phyloP scores from a whole-genome alignment of 257 asterid genomes.

The Scutellaria baicalensis region DNA sequence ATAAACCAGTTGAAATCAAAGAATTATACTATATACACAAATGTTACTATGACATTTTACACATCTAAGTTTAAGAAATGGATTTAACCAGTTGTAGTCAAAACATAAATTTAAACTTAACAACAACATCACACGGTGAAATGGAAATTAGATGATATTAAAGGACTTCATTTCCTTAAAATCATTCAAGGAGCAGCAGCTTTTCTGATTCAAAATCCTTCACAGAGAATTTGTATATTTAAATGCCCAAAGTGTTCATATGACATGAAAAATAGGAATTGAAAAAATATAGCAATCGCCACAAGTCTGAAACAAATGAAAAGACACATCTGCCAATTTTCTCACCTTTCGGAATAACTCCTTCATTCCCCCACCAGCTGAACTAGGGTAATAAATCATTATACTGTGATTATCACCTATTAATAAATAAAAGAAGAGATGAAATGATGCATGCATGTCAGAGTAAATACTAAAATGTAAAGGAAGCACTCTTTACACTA shows the following conservation, averaged over 20 bases:
- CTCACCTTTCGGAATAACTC: conserved; percentile 89
- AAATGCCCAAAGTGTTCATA: background rate
- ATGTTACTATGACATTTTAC: background rate
- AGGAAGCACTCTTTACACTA: too few species aligned
- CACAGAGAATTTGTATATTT: background rate
- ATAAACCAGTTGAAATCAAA: background rate
- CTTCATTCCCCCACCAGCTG: conserved; percentile 99
- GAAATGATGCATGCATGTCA: conserved; percentile 19
- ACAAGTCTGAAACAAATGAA: background rate
- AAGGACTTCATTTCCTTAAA: background rate
- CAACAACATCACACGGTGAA: background rate
- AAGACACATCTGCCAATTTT: background rate
- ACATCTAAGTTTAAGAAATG: background rate
- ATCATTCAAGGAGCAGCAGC: background rate
- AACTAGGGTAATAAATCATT: conserved; percentile 96
- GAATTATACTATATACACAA: background rate
- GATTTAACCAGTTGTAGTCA: background rate
- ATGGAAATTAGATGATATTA: background rate
- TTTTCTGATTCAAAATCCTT: background rate
- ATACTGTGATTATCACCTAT: conserved; percentile 95
- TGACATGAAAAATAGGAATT: background rate
- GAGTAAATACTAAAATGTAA: background rate
- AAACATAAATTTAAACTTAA: background rate
- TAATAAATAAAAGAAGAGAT: conserved; percentile 22
- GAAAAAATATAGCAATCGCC: background rate